These are phyloP conservation scores for Dendrobium nobile DNA, from an alignment of 106 monocot species.

Conservation along the genomic window DNA sequence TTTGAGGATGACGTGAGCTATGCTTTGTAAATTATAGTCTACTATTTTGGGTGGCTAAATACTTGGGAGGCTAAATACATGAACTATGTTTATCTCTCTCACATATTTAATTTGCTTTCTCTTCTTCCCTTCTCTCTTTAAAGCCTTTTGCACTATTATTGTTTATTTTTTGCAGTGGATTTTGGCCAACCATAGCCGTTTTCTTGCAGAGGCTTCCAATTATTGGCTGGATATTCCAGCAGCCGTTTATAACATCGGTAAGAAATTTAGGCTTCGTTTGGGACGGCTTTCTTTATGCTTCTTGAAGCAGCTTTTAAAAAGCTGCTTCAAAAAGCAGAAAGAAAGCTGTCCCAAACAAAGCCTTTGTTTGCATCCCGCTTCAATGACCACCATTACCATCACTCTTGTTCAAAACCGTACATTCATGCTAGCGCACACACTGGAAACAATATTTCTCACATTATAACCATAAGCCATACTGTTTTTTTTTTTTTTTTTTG, in stretches of 20 bases:
- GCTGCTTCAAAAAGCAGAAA: no score
- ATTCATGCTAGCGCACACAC: neutral
- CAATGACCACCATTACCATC: neutral
- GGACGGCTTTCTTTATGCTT: no score
- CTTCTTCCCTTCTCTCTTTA: neutral
- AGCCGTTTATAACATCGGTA: conserved; percentile 80
- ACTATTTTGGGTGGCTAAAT: neutral
- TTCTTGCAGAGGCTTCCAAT: conserved; percentile 88
- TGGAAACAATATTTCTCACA: neutral
- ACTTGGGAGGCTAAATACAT: no score
- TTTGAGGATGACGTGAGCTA: neutral
- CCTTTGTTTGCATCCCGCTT: neutral
- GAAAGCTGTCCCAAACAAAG: no score
- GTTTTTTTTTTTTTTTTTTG: neutral
- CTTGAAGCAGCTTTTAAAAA: no score
- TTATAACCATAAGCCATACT: neutral
- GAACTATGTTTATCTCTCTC: neutral
- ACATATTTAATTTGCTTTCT: neutral
- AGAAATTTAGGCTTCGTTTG: neutral
- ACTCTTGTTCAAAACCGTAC: neutral
- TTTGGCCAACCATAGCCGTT: conserved; percentile 86
- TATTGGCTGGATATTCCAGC: conserved; percentile 81
- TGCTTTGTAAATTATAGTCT: neutral
- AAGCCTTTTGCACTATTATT: neutral
- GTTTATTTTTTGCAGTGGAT: conserved; percentile 46